Conservation (phyloP, 2,329 filamentous ascomycete genomes). For the Cladosporium sp. region DNA sequence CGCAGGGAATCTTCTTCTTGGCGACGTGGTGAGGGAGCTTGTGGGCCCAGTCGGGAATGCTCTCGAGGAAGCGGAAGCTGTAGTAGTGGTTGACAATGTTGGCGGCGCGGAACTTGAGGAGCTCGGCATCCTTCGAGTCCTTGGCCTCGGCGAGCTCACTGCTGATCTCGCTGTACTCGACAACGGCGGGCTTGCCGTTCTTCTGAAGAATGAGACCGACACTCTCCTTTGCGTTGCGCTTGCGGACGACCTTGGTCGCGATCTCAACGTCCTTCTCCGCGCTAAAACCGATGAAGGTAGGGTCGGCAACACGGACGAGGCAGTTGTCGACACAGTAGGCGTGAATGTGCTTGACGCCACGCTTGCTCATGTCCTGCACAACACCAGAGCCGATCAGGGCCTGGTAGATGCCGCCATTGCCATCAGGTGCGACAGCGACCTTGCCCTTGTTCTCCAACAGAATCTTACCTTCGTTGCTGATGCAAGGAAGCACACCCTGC, state of each 20-base stretch:
- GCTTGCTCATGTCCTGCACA: slow-evolving; percentile 79
- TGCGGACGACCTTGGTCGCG: slow-evolving; percentile 98
- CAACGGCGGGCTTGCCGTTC: slow-evolving; percentile 93
- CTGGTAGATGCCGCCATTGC: slow-evolving; percentile 95
- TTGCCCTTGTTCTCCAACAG: slow-evolving; percentile 84
- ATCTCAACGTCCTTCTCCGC: slow-evolving; percentile 87
- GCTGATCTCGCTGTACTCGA: slow-evolving; percentile 98
- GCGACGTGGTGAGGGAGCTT: slow-evolving; percentile 92
- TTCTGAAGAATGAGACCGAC: slow-evolving; percentile 92
- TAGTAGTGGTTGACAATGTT: slow-evolving; percentile 99
- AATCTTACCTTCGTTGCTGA: slow-evolving; percentile 97
- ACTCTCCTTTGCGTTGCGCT: slow-evolving; percentile 92
- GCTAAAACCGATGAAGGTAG: slow-evolving; percentile 89
- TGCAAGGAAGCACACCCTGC: slow-evolving; percentile 93
- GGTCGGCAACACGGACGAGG: slow-evolving; percentile 97
- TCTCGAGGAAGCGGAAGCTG: slow-evolving; percentile 86
- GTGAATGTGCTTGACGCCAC: slow-evolving; percentile 91
- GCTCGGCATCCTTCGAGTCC: slow-evolving; percentile 70
- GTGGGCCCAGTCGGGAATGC: slow-evolving; percentile 79
- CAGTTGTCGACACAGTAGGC: slow-evolving; percentile 99
- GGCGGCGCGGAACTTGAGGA: slow-evolving; percentile 93
- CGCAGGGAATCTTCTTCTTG: slow-evolving; percentile 93
- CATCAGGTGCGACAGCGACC: slow-evolving; percentile 91
- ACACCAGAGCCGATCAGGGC: slow-evolving; percentile 77
- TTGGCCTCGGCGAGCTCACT: slow-evolving; percentile 79